Evolutionary conservation across 2,329 filamentous ascomycete species (phyloP).

Genomic region (Polychaeton citri): DNA sequence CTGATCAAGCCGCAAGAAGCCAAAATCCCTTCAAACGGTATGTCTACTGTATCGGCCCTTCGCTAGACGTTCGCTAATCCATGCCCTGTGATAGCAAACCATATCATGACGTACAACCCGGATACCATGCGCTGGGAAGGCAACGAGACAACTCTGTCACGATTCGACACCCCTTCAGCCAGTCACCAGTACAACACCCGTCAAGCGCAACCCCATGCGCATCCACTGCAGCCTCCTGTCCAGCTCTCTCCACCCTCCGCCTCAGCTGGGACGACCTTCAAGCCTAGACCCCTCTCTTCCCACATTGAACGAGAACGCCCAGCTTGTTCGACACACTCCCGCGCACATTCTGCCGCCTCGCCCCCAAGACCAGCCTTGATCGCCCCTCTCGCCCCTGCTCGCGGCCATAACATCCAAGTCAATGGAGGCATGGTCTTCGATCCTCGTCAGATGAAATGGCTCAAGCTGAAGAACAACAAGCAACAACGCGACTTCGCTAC

Average conservation of each 20-base stretch:
- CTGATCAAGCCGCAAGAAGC: conserved; percentile 75
- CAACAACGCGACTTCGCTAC: conserved; percentile 21
- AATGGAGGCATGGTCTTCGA: conserved; percentile 99
- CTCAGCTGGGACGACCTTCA: conserved; percentile 13
- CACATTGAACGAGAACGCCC: conserved; percentile 21
- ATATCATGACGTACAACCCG: conserved; percentile 95
- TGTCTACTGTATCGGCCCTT: background rate
- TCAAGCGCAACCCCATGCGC: conserved; percentile 22
- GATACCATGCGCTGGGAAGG: conserved; percentile 83
- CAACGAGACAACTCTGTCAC: conserved; percentile 72
- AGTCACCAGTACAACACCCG: conserved; percentile 6
- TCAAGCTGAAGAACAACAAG: conserved; percentile 48
- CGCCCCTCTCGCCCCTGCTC: conserved; percentile 58
- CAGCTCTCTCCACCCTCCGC: conserved; percentile 27
- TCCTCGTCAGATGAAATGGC: conserved; percentile 93
- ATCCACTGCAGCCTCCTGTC: conserved; percentile 17
- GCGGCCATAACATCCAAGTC: conserved; percentile 70
- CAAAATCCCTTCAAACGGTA: conserved; percentile 42
- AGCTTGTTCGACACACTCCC: conserved; percentile 15
- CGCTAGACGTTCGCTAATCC: no score
- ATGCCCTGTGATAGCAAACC: conserved; percentile 61
- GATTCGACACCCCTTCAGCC: conserved; percentile 49
- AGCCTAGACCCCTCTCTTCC: conserved; percentile 8
- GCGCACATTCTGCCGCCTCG: conserved; percentile 18
- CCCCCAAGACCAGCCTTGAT: conserved; percentile 63